Base-by-base conservation (phyloP, 352 stramenopile genomes). In the Thalassiosira mediterranea region DNA sequence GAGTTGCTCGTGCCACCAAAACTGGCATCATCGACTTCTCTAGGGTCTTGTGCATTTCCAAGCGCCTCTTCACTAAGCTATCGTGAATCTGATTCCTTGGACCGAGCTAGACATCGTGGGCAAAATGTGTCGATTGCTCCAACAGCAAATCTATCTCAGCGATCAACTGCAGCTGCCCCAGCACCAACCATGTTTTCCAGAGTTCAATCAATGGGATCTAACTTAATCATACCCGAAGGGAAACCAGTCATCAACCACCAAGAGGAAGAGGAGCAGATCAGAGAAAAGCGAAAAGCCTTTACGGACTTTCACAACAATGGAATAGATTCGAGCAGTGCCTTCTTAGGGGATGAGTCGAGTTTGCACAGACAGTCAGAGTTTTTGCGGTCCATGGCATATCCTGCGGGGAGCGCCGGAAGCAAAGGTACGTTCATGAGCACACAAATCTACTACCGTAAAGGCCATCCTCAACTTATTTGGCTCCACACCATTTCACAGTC, bases 281-380 rank as follows among this genome's bases (percentile, higher is more conserved):
- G 63, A 69, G 81, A 88, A 49, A 83, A 76, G 31, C 90, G 86
- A 68, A 89, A 86, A 51, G 77, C 67, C 15, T 93, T 91, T 46
- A 91, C 87, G 1, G 76, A 88, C 25, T 91, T 91, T 86, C 88
- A 93, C 57, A 91, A 91, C 57, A 90, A 74, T 47, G 83, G 69
- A 0, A 67, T 76, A 42, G 88, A 93, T 84, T 80, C 83, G 8
- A 87, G 70, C 13, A 82, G 71, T 59, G 77, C 88, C 15, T 93
- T 83, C 67, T 75, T 91, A 38, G 88, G 76, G 17, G 86, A 88
- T 54, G 84, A 91, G 38, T 69, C 72, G 5, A 83, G 69, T 72
- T 59, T 82, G 52, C 76, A 80, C 31, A 72, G 48, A 53, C 53
- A 72, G 53, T 66, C 67, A 1, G 7, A 61, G 11, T 82, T 82